A percentile compares a stretch with the other conserved stretches of the same genome.
These are phyloP conservation scores for Eutrema yunnanense DNA, from an alignment of 345 rosid genomes.

Conservation along the genomic window DNA sequence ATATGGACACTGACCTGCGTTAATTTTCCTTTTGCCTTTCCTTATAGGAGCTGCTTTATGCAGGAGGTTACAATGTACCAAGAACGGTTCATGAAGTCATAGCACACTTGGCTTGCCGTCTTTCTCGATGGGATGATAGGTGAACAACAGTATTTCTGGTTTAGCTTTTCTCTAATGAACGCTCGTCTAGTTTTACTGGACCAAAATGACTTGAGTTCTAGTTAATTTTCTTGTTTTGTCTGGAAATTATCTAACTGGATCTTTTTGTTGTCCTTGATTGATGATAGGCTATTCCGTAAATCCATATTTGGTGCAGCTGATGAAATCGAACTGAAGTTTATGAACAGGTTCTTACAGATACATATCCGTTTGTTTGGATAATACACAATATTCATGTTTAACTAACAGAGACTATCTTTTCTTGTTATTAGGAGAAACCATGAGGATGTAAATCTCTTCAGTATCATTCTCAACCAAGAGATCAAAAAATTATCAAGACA, in stretches of 20 bases:
- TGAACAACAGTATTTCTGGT: constrained; percentile 18
- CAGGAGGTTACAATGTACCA: constrained; percentile 82
- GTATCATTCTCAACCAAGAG: constrained; percentile 92
- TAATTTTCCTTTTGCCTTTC: constrained; percentile 2
- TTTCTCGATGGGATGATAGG: constrained; percentile 98
- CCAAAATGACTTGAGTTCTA: not conserved
- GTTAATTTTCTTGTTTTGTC: not conserved
- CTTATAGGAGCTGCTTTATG: constrained; percentile 69
- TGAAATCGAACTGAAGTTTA: constrained; percentile 87
- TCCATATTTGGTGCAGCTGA: constrained; percentile 93
- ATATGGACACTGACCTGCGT: not conserved
- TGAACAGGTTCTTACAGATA: constrained; percentile 62
- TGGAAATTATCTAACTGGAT: not conserved
- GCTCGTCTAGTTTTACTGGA: not conserved
- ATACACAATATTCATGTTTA: not conserved
- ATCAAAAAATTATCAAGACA: constrained; percentile 80
- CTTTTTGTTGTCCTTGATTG: not conserved
- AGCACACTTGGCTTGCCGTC: constrained; percentile 71
- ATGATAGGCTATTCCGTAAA: constrained; percentile 79
- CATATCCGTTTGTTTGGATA: not conserved
- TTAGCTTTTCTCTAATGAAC: not conserved
- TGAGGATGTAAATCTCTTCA: constrained; percentile 83
- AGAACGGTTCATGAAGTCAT: constrained; percentile 87
- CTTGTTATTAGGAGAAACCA: constrained; percentile 59
- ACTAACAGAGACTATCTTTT: not conserved